Base-by-base conservation (phyloP, 805 yeast genomes). In the Teunomyces tritomae region DNA sequence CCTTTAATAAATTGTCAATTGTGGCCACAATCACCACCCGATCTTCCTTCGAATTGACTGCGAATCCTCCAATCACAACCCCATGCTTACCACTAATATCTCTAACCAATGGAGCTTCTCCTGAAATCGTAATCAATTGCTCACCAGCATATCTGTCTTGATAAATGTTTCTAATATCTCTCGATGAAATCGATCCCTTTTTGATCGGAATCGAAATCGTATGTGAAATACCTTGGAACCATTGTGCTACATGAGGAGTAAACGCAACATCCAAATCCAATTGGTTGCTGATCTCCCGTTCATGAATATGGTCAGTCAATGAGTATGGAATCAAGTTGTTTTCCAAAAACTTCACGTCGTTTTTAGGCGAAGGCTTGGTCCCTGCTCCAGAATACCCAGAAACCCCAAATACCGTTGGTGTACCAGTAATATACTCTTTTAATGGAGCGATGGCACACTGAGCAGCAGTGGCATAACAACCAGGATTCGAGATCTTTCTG, bases 301-400 rank as follows among this genome's bases (percentile, higher is more conserved):
- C 99, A 66, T 94, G 99, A 50, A 94, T 86, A 68, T 94, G 99
- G 66, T 92, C 97, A 9, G 99, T 94, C 60, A 94, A 77, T 4
- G 97, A 84, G 73, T 94, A 94, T 49, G 99, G 98, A 61, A 94
- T 88, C 64, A 94, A 74, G 71, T 94, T 94, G 71, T 94, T 81
- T 51, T 73, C 70, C 64, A 94, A 77, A 62, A 83, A 76, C 49
- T 82, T 76, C 43, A 86, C 73, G 65, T 94, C 97, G 64, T 94
- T 94, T 74, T 91, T 90, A 52, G 96, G 96, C 10, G 96, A 88
- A 49, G 99, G 99, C 72, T 95, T 94, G 33, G 99, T 91, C 55
- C 99, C 99, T 8, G 99, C 99, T 50, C 99, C 99, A 9, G 99
- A 94, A 67, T 92, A 94, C 43, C 99, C 99, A 43, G 97, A 89